These are phyloP conservation scores for Blastocystis sp. DNA, from an alignment of 352 stramenopile species.

Conservation along the genomic window DNA sequence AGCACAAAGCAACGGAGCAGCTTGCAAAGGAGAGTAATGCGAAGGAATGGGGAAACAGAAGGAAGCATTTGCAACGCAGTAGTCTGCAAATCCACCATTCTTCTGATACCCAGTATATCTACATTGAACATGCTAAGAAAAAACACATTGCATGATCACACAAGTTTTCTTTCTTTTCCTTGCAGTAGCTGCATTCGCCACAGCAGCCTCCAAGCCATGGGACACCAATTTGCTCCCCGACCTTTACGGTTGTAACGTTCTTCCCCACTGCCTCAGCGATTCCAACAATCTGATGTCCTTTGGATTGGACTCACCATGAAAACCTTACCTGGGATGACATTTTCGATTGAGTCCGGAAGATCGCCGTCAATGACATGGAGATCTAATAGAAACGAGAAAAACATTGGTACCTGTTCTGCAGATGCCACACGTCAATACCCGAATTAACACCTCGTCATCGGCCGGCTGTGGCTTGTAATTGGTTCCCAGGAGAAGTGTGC, in stretches of 20 bases:
- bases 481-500: not conserved
- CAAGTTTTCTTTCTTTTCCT: constrained; percentile 47
- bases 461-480: not conserved
- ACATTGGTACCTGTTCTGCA: constrained; percentile 13
- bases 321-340: constrained; percentile 48
- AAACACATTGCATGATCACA: constrained; percentile 39
- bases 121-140: not conserved
- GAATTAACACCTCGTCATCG: constrained; percentile 30
- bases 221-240: constrained; percentile 52
- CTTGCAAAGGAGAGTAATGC: constrained; percentile 45
- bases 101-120: constrained; percentile 59
- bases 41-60: constrained; percentile 59
- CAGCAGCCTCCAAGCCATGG: constrained; percentile 56
- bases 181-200: constrained; percentile 29
- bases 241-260: constrained; percentile 1
- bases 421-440: constrained; percentile 38
- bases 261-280: constrained; percentile 12
- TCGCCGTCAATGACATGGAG: constrained; percentile 55
- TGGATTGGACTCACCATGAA: not conserved
- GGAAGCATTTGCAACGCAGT: constrained; percentile 45
- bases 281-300: constrained; percentile 59
- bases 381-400: not conserved
- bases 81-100: constrained; percentile 44
- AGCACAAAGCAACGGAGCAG: constrained; percentile 48
- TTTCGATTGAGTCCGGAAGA: constrained; percentile 21